Percentiles rank a stretch among this genome's conserved stretches.
Evolutionary conservation across 805 yeast species (phyloP).

Genomic region (Teunomyces atbi): DNA sequence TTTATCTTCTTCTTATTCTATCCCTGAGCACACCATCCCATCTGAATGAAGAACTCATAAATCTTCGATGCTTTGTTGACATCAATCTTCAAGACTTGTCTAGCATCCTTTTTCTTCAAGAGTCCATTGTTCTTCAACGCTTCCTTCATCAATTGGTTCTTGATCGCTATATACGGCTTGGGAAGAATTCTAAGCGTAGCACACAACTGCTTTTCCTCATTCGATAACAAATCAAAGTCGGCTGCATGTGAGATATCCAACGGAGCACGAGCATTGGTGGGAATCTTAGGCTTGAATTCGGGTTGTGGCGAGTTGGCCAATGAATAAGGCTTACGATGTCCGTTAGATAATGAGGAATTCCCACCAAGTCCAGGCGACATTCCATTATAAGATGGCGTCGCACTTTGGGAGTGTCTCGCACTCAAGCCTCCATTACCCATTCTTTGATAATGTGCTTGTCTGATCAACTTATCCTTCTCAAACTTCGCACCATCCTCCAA

Average conservation of each 20-base stretch:
- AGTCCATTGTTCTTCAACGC: constrained; percentile 81
- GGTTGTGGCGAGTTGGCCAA: constrained; percentile 29
- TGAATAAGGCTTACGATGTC: constrained; percentile 22
- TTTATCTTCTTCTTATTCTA: constrained; percentile 9
- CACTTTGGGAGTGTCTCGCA: constrained; percentile 18
- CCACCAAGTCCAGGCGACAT: constrained; percentile 2
- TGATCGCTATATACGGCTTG: constrained; percentile 90
- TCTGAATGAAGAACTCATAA: constrained; percentile 88
- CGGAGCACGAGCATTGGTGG: constrained; percentile 45
- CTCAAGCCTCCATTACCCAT: constrained; percentile 40
- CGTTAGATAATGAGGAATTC: constrained; percentile 9
- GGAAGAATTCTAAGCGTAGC: constrained; percentile 81
- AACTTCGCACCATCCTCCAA: constrained; percentile 79
- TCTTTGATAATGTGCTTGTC: constrained; percentile 62
- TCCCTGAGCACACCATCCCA: constrained; percentile 74
- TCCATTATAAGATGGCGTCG: constrained; percentile 6
- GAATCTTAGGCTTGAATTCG: constrained; percentile 42
- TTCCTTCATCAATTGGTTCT: constrained; percentile 85
- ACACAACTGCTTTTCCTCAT: constrained; percentile 88
- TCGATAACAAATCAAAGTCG: constrained; percentile 77
- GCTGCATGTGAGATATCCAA: constrained; percentile 74
- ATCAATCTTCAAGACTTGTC: constrained; percentile 81
- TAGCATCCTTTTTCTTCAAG: constrained; percentile 79
- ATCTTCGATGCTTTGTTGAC: constrained; percentile 82
- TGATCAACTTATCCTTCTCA: constrained; percentile 80